A percentile compares a stretch with the other conserved stretches of the same genome.
Evolutionary conservation across 306 rosid species (phyloP).

Genomic region (Datisca glomerata): DNA sequence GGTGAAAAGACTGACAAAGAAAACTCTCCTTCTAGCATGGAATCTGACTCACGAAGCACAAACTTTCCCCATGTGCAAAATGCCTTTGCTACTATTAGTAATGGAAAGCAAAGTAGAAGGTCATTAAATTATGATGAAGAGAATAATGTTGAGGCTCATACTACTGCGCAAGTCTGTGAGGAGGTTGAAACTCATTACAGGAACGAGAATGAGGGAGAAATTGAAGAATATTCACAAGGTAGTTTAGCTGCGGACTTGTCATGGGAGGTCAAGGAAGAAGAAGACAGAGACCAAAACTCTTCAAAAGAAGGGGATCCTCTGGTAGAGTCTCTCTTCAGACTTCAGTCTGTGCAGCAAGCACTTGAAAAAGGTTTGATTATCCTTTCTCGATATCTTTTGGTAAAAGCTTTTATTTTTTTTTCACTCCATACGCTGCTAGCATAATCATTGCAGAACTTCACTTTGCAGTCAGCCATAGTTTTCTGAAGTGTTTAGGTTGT

Average conservation of each 20-base stretch:
- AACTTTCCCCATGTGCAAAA: slow-evolving; percentile 39
- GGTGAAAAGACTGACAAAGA: slow-evolving; percentile 59
- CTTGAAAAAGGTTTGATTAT: slow-evolving; percentile 62
- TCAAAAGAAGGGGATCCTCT: slow-evolving; percentile 48
- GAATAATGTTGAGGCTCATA: slow-evolving; percentile 43
- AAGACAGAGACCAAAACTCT: slow-evolving; percentile 34
- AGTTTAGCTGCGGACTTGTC: slow-evolving; percentile 33
- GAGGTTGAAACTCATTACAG: slow-evolving; percentile 41
- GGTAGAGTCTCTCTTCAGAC: slow-evolving; percentile 41
- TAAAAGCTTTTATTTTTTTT: background rate
- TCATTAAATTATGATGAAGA: slow-evolving; percentile 32
- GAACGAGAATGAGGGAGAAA: slow-evolving; percentile 36
- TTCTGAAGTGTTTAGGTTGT: too few species aligned
- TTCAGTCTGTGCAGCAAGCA: slow-evolving; percentile 70
- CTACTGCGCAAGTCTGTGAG: slow-evolving; percentile 36
- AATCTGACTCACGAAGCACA: slow-evolving; percentile 93
- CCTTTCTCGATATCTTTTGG: background rate
- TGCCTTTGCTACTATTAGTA: slow-evolving; percentile 28
- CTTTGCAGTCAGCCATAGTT: too few species aligned
- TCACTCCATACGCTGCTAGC: background rate
- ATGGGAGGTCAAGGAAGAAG: slow-evolving; percentile 38
- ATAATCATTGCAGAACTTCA: background rate
- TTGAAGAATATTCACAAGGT: slow-evolving; percentile 37
- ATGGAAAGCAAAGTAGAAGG: slow-evolving; percentile 50
- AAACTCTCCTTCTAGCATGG: slow-evolving; percentile 68